Percentiles rank a stretch among this genome's conserved stretches.
Conservation (phyloP, 192 early-diverging fungal genomes). For the Coemansia sp. region DNA sequence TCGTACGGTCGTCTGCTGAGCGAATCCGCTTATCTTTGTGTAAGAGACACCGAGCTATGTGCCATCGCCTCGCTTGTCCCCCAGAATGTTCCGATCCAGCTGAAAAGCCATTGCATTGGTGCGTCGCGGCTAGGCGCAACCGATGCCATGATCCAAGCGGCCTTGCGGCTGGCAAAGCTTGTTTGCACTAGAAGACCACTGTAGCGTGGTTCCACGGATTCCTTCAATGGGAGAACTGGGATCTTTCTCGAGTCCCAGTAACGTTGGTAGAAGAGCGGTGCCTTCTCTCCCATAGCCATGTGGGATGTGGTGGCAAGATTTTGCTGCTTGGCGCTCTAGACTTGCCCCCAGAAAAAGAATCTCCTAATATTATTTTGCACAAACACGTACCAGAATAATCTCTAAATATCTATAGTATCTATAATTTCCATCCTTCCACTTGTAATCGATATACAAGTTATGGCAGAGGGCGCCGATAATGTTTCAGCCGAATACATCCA, state of each 20-base stretch:
- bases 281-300: too few species aligned
- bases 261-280: too few species aligned
- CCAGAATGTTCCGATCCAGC: constrained; percentile 36
- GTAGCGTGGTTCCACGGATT: not conserved
- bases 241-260: too few species aligned
- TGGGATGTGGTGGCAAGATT: too few species aligned
- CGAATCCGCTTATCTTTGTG: constrained; percentile 25
- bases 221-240: too few species aligned
- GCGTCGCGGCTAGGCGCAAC: constrained; percentile 33
- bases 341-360: too few species aligned
- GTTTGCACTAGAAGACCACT: constrained; percentile 12
- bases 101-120: constrained; percentile 49
- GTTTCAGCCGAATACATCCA: not conserved
- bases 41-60: constrained; percentile 38
- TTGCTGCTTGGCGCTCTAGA: too few species aligned
- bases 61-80: constrained; percentile 38
- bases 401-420: too few species aligned
- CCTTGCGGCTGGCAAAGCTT: constrained; percentile 32
- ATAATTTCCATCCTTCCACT: too few species aligned
- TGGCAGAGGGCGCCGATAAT: not conserved
- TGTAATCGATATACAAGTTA: not conserved
- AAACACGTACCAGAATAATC: too few species aligned
- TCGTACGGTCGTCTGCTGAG: constrained; percentile 33
- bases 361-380: too few species aligned
- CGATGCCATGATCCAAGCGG: constrained; percentile 35